Percentiles rank a stretch among this genome's conserved stretches.
phyloP scores from a whole-genome alignment of 441 rosid genomes.

The Gossypium aridum region DNA sequence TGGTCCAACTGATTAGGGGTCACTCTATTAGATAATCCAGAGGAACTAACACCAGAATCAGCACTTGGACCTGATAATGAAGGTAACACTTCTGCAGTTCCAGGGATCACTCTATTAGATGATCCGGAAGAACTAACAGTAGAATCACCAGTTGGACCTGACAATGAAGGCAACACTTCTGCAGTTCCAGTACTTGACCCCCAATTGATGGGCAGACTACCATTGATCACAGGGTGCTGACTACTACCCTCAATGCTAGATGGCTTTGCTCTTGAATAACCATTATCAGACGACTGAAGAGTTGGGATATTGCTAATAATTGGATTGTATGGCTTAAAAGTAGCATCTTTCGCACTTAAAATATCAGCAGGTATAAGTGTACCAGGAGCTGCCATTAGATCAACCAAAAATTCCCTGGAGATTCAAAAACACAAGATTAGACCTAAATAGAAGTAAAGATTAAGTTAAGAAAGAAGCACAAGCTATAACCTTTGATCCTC shows the following conservation, averaged over 20 bases:
- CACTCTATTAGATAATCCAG: slow-evolving; percentile 34
- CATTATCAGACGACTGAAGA: slow-evolving; percentile 36
- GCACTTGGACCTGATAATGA: slow-evolving; percentile 27
- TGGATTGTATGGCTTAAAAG: slow-evolving; percentile 42
- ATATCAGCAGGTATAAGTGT: slow-evolving; percentile 94
- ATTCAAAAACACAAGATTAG: slow-evolving; percentile 24
- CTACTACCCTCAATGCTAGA: slow-evolving; percentile 65
- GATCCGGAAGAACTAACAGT: slow-evolving; percentile 49
- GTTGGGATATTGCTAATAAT: slow-evolving; percentile 40
- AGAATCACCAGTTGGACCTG: slow-evolving; percentile 29
- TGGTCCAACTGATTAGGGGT: slow-evolving; percentile 48
- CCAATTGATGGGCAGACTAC: slow-evolving; percentile 29
- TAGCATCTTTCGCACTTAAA: slow-evolving; percentile 48
- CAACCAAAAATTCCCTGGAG: slow-evolving; percentile 97
- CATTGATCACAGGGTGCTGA: slow-evolving; percentile 34
- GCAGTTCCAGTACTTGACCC: slow-evolving; percentile 30
- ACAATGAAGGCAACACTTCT: slow-evolving; percentile 32
- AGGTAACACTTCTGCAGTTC: not conserved
- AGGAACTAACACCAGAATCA: slow-evolving; percentile 47
- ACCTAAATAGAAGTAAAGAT: slow-evolving; percentile 11
- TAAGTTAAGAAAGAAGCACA: slow-evolving; percentile 17
- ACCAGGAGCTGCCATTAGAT: slow-evolving; percentile 99
- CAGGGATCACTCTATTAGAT: slow-evolving; percentile 28
- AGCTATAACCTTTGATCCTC: slow-evolving; percentile 74
- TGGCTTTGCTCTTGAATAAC: slow-evolving; percentile 36